These are phyloP conservation scores for Noccaea caerulescens DNA, from an alignment of 345 rosid genomes.

Conservation along the genomic window DNA sequence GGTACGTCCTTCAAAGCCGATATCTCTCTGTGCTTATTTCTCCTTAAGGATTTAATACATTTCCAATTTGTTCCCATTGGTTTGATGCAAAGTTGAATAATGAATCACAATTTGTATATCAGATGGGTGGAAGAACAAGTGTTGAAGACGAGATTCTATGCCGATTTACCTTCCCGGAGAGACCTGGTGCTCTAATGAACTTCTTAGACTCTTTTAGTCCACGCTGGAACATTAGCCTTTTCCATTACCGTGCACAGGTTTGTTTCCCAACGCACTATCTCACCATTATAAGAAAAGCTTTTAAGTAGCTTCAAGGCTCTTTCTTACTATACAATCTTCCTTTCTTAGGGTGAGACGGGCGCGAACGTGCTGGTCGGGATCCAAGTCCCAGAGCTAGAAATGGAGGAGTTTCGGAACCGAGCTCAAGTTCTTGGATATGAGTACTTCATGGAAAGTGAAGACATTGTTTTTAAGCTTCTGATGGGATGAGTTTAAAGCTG, in stretches of 20 bases:
- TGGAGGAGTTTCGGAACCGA: conserved; percentile 61
- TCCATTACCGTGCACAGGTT: conserved; percentile 94
- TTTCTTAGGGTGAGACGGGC: conserved; percentile 80
- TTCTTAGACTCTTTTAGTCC: conserved; percentile 93
- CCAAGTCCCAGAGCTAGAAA: conserved; percentile 59
- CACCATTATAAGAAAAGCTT: neutral
- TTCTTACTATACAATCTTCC: conserved; percentile 24
- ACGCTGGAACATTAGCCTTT: conserved; percentile 90
- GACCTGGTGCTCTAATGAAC: conserved; percentile 95
- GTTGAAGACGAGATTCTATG: conserved; percentile 83
- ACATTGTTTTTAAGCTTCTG: conserved; percentile 63
- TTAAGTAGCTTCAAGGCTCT: conserved; percentile 1
- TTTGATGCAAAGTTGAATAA: conserved; percentile 13
- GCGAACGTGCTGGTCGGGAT: conserved; percentile 94
- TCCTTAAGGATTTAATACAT: conserved; percentile 6
- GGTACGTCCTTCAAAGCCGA: conserved; percentile 49
- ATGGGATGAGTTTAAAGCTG: conserved; percentile 56
- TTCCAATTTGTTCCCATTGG: neutral
- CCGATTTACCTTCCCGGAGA: conserved; percentile 84
- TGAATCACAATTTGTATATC: conserved; percentile 20
- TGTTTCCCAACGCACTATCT: conserved; percentile 3
- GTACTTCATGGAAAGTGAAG: conserved; percentile 70
- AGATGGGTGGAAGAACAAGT: conserved; percentile 87
- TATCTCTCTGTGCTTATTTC: conserved; percentile 4
- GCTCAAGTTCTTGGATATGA: conserved; percentile 73